These are phyloP conservation scores for Musa troglodytarum DNA, from an alignment of 176 grass and related monocot species.

Conservation along the genomic window DNA sequence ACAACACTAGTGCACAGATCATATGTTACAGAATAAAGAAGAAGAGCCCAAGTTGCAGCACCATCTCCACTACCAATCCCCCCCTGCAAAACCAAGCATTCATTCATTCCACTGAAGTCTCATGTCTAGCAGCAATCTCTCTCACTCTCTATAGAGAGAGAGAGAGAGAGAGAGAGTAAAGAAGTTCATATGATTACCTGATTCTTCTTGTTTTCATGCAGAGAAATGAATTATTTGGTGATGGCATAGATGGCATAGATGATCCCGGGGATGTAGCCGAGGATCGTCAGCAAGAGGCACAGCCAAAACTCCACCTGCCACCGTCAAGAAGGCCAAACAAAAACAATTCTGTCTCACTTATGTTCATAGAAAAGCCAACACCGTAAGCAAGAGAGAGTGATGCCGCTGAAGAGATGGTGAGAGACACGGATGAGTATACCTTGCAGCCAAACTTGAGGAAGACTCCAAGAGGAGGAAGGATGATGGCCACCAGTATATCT, in stretches of 20 bases:
- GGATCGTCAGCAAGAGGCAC: slow-evolving; percentile 6
- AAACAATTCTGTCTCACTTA: neutral
- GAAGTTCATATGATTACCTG: neutral
- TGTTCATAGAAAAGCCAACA: too few relatives aligned
- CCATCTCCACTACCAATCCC: neutral
- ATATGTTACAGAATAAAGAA: neutral
- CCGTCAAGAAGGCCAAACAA: neutral
- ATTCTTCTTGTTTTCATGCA: neutral
- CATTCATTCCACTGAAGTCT: too few relatives aligned
- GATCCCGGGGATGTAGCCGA: slow-evolving; percentile 6
- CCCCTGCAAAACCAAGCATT: neutral
- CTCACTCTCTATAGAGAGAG: neutral
- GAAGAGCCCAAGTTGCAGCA: too few relatives aligned
- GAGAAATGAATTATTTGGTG: slow-evolving; percentile 2
- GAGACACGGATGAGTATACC: neutral
- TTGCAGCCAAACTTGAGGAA: slow-evolving; percentile 15
- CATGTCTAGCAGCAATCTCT: too few relatives aligned
- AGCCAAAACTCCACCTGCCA: slow-evolving; percentile 9
- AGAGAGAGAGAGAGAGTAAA: neutral
- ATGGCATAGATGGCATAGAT: slow-evolving; percentile 5
- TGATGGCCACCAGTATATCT: slow-evolving; percentile 1
- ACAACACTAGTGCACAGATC: neutral
- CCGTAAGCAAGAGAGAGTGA: too few relatives aligned
- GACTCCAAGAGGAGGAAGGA: slow-evolving; percentile 10
- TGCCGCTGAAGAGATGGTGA: too few relatives aligned